A percentile compares a stretch with the other conserved stretches of the same genome.
Conservation (phyloP, 192 early-diverging fungal genomes). For the Helicostylum pulchrum region DNA sequence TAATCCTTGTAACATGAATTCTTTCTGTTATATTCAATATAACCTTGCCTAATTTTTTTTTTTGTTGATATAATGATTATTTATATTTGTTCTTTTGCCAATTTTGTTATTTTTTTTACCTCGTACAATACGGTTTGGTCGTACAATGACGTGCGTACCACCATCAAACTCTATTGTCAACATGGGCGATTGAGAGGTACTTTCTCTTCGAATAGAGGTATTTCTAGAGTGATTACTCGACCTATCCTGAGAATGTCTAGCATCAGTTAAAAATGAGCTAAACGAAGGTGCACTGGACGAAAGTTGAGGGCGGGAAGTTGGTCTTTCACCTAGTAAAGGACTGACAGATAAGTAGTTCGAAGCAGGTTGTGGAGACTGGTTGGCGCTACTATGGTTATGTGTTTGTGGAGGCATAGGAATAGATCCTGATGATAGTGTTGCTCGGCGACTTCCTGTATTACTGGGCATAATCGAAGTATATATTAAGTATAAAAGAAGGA, state of each 20-base stretch:
- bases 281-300: constrained; percentile 24
- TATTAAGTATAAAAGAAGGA: too few species aligned
- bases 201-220: not conserved
- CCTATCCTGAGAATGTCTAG: not conserved
- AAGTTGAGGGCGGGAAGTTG: not conserved
- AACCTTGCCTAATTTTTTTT: constrained; percentile 38
- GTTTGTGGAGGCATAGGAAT: too few species aligned
- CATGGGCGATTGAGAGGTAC: not conserved
- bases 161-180: constrained; percentile 36
- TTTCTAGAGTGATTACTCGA: not conserved
- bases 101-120: constrained; percentile 7
- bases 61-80: not conserved
- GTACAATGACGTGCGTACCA: constrained; percentile 33
- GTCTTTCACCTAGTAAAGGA: not conserved
- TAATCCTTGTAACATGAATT: constrained; percentile 32
- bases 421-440: too few species aligned
- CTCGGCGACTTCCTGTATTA: too few species aligned
- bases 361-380: too few species aligned
- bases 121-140: constrained; percentile 35
- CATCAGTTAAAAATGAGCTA: not conserved
- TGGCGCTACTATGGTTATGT: too few species aligned
- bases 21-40: constrained; percentile 26
- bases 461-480: too few species aligned
- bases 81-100: not conserved
- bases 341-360: not conserved